Base-by-base conservation (phyloP, 208 protist genomes). In the Acanthamoeba lenticulata region DNA sequence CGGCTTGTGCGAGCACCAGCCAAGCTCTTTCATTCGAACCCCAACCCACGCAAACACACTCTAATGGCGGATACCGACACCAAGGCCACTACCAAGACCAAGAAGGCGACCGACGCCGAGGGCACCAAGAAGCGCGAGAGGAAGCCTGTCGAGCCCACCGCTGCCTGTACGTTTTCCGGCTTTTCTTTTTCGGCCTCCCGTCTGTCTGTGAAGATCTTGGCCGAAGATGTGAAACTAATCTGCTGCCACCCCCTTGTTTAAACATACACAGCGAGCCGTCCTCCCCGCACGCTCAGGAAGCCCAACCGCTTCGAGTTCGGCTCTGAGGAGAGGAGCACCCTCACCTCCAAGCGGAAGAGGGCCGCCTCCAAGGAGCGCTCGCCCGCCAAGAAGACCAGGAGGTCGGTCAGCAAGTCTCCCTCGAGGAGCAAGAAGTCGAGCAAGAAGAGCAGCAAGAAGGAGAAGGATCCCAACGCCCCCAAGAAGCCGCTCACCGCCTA, bases 381-480 rank as follows among this genome's bases (percentile, higher is more conserved):
- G 52, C 79, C 74, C 24, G 81, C 94, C 27, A 74, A 90, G 32
- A 34, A 77, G 13, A 67, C 69, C 32, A 90, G 60, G 40, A 79
- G 85, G 40, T 60, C 81, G 3, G 44, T 32, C 49, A 90, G 77
- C 77, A 95, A 93, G 44, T 69, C 38, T 13, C 90, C 90, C 1
- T 74, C 65, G 29, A 92, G 67, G 32, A 55, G 85, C 32, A 95
- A 95, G 42, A 95, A 92, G 42, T 72, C 57, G 55, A 52, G 32
- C 34, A 57, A 92, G 65, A 55, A 29, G 24, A 38, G 77, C 4
- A 38, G 65, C 9, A 95, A 88, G 52, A 95, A 95, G 94, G 60
- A 90, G 52, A 95, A 95, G 74, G 94, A 95, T 47, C n/a, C 47
- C 27, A 65, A 94, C 55, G 89, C 65, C 9, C 94, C 94, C 69